These are phyloP conservation scores for Excoecaria cochinchinensis DNA, from an alignment of 345 rosid species.

Conservation along the genomic window DNA sequence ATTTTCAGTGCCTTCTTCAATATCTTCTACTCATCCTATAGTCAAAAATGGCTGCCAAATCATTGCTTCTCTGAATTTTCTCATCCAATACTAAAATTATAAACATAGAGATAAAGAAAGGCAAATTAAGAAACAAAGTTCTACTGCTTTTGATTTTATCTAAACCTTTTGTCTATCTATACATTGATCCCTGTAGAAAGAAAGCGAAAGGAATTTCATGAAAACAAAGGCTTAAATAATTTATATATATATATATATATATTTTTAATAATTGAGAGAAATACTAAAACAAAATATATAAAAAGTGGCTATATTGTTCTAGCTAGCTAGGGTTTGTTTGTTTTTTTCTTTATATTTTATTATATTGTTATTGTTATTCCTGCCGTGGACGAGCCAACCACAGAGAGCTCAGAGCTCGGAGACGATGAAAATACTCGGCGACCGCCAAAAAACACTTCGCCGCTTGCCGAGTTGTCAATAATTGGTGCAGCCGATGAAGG, in stretches of 20 bases:
- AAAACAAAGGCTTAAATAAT: background rate
- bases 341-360: background rate
- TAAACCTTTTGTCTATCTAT: conserved; percentile 27
- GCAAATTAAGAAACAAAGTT: conserved; percentile 2
- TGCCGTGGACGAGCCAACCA: conserved; percentile 92
- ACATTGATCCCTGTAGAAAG: conserved; percentile 22
- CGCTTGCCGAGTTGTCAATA: conserved; percentile 79
- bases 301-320: conserved; percentile 16
- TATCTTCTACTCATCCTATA: background rate
- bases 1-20: background rate
- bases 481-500: conserved; percentile 64
- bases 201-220: conserved; percentile 17
- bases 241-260: no score
- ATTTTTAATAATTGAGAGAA: background rate
- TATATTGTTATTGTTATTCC: conserved; percentile 32
- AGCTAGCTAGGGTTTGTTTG: conserved; percentile 13
- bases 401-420: conserved; percentile 90
- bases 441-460: conserved; percentile 81
- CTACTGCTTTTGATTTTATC: conserved; percentile 22
- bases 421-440: conserved; percentile 89
- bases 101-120: background rate
- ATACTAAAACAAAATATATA: conserved; percentile 4
- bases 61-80: conserved; percentile 11
- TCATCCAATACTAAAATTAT: background rate
- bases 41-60: conserved; percentile 30